Evolutionary conservation across 371 early-diverging fungal species (phyloP).

Genomic region (Basidiobolus heterosporus): DNA sequence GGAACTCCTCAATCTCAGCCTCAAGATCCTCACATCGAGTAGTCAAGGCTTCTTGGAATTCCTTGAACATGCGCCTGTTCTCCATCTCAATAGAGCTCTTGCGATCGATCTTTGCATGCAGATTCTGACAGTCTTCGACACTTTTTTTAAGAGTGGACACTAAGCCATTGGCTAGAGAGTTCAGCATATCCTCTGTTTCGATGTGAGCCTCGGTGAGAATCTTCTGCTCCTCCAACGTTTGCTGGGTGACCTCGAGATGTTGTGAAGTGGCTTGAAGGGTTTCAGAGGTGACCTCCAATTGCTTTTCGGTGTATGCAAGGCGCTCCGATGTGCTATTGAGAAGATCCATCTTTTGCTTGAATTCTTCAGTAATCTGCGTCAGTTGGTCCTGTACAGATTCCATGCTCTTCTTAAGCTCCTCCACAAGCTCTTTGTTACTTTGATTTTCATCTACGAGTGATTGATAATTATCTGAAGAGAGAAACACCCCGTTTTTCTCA

Average conservation of each 20-base stretch:
- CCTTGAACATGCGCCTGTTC: not conserved
- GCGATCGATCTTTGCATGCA: constrained; percentile 1
- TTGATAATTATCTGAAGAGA: constrained; percentile 41
- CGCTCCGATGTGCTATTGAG: constrained; percentile 16
- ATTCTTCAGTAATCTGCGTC: constrained; percentile 17
- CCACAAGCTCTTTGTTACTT: constrained; percentile 29
- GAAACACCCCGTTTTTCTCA: constrained; percentile 56
- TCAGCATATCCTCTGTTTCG: constrained; percentile 21
- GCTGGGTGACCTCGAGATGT: constrained; percentile 15
- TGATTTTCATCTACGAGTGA: constrained; percentile 29
- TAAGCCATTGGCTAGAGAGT: constrained; percentile 21
- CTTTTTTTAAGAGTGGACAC: not conserved
- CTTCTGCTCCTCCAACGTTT: constrained; percentile 12
- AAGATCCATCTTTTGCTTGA: constrained; percentile 20
- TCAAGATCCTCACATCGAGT: constrained; percentile 1
- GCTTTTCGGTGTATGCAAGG: constrained; percentile 15
- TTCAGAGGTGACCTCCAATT: constrained; percentile 14
- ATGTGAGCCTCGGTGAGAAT: constrained; percentile 25
- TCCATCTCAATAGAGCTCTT: not conserved
- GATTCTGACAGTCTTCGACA: not conserved
- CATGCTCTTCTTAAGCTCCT: constrained; percentile 27
- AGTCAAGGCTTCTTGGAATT: not conserved
- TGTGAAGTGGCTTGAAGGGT: constrained; percentile 13
- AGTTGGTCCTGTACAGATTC: constrained; percentile 20
- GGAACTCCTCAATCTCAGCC: not conserved